Conservation (phyloP, 345 rosid species). For the Eucalyptus rudis region DNA sequence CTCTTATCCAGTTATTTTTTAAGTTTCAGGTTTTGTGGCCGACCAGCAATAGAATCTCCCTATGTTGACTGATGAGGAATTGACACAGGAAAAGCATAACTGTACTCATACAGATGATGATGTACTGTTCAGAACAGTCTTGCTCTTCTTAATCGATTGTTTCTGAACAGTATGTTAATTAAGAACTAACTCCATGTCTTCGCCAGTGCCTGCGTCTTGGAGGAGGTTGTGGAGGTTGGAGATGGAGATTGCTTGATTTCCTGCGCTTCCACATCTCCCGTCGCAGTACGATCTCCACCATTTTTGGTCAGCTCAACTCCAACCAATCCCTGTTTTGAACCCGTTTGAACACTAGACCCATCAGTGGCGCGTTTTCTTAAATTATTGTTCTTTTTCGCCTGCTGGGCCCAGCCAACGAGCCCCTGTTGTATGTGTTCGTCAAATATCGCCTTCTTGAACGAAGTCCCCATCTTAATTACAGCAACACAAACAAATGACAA, state of each 20-base stretch:
- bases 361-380: constrained; percentile 8
- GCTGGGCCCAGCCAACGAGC: constrained; percentile 60
- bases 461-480: constrained; percentile 70
- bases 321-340: not conserved
- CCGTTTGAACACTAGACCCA: constrained; percentile 3
- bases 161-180: not conserved
- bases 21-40: not conserved
- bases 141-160: not conserved
- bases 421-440: constrained; percentile 56
- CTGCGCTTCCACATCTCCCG: not conserved
- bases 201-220: not conserved
- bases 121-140: not conserved
- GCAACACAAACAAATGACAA: not conserved
- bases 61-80: not conserved
- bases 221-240: not conserved
- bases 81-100: not conserved
- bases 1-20: not conserved
- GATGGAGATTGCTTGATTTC: not conserved
- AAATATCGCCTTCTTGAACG: constrained; percentile 60
- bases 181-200: not conserved
- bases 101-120: not conserved
- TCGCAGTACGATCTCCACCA: not conserved
- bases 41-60: not conserved
- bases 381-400: constrained; percentile 35
- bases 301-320: constrained; percentile 2